phyloP scores from a whole-genome alignment of 257 asterid genomes.

The Solanum peruvianum region DNA sequence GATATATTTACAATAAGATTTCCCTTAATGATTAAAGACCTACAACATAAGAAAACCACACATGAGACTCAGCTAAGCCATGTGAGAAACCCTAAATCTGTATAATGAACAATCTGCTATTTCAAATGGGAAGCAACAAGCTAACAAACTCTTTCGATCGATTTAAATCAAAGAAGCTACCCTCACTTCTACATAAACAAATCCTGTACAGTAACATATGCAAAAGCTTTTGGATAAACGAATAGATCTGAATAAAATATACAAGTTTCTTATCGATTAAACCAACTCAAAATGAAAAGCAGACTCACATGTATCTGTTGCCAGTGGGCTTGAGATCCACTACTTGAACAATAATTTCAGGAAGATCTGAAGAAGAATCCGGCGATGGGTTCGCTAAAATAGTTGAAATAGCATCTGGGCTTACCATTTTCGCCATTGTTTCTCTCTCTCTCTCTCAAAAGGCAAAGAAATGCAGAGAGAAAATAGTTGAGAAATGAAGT shows the following conservation, averaged over 20 bases:
- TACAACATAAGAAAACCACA: background rate
- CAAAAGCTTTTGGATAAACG: background rate
- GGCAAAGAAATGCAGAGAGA: background rate
- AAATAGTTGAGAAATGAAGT: background rate
- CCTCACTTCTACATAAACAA: background rate
- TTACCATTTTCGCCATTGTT: conserved; percentile 39
- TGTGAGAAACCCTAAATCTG: background rate
- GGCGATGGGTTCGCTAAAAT: conserved; percentile 74
- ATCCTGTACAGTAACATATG: background rate
- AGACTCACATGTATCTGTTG: conserved; percentile 35
- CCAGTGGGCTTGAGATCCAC: conserved; percentile 68
- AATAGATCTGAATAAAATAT: background rate
- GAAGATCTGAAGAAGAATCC: conserved; percentile 44
- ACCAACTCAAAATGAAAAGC: background rate
- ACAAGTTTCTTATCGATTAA: background rate
- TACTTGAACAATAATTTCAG: conserved; percentile 66
- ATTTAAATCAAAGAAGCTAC: background rate
- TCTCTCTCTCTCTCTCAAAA: background rate
- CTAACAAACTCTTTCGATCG: background rate
- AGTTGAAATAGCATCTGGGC: conserved; percentile 56
- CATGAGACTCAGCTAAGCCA: background rate
- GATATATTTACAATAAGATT: background rate
- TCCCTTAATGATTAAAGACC: background rate
- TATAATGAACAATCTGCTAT: background rate
- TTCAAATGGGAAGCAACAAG: background rate